A percentile compares a stretch with the other conserved stretches of the same genome.
Evolutionary conservation across 768 basidiomycete genomes (phyloP).

Genomic region (Psilocybe tampanensis): DNA sequence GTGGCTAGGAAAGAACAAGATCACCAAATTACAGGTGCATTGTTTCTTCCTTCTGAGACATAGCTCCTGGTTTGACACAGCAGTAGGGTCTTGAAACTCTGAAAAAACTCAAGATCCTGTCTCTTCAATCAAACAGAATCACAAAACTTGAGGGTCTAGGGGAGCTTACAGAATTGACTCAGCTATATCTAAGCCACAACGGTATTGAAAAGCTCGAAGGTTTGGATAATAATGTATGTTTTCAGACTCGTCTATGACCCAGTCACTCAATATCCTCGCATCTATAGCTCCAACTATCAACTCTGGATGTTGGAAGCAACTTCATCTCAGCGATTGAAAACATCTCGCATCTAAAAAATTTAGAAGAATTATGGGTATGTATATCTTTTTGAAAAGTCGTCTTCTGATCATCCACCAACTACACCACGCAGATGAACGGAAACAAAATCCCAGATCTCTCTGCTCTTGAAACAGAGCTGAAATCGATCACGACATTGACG

Average conservation of each 20-base stretch:
- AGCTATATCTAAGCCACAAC: slow-evolving; percentile 94
- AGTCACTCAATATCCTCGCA: not conserved
- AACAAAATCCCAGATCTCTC: slow-evolving; percentile 80
- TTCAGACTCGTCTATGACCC: not conserved
- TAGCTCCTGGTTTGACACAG: not conserved
- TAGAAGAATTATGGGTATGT: slow-evolving; percentile 95
- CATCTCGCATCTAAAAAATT: slow-evolving; percentile 66
- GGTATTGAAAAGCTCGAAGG: slow-evolving; percentile 85
- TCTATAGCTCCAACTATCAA: slow-evolving; percentile 67
- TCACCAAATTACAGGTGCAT: slow-evolving; percentile 80
- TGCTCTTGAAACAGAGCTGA: slow-evolving; percentile 68
- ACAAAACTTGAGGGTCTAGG: slow-evolving; percentile 86
- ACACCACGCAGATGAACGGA: slow-evolving; percentile 70
- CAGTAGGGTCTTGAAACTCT: slow-evolving; percentile 69
- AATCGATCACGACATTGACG: slow-evolving; percentile 59
- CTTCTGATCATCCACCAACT: not conserved
- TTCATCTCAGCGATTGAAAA: slow-evolving; percentile 80
- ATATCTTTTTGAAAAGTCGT: not conserved
- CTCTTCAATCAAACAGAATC: slow-evolving; percentile 92
- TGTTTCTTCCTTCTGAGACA: not conserved
- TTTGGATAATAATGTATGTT: slow-evolving; percentile 78
- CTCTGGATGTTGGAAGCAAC: slow-evolving; percentile 88
- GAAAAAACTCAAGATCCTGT: slow-evolving; percentile 79
- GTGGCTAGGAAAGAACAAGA: slow-evolving; percentile 99
- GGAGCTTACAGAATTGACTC: slow-evolving; percentile 70